phyloP scores from a whole-genome alignment of 1,139 yeast species.

The Taphrina flavorubra region DNA sequence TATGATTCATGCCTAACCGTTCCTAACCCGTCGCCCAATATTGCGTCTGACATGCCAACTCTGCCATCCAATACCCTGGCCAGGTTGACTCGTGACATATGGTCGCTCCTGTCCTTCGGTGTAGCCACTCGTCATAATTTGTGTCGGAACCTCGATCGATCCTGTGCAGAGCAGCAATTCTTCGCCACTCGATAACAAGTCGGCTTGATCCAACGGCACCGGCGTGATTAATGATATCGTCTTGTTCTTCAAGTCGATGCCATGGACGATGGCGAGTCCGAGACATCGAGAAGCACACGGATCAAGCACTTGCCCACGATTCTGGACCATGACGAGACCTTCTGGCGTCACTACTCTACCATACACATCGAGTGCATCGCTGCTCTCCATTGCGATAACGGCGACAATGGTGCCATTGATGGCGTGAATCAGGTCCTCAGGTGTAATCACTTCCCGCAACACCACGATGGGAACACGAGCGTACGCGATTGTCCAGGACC shows the following conservation, averaged over 20 bases:
- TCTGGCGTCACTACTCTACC: not conserved
- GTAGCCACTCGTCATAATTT: slow-evolving; percentile 23
- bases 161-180: slow-evolving; percentile 39
- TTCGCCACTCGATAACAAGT: not conserved
- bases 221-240: slow-evolving; percentile 41
- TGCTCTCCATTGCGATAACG: slow-evolving; percentile 28
- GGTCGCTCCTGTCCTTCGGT: slow-evolving; percentile 22
- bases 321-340: not conserved
- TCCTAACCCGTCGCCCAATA: slow-evolving; percentile 30
- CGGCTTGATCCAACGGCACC: slow-evolving; percentile 9
- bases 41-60: slow-evolving; percentile 39
- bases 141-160: slow-evolving; percentile 38
- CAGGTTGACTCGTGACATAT: slow-evolving; percentile 33
- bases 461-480: slow-evolving; percentile 6
- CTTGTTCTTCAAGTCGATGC: slow-evolving; percentile 25
- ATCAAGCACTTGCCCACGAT: slow-evolving; percentile 22
- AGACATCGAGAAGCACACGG: slow-evolving; percentile 31
- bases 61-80: slow-evolving; percentile 41
- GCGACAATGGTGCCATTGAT: slow-evolving; percentile 46
- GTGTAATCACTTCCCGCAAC: slow-evolving; percentile 19
- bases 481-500: slow-evolving; percentile 32
- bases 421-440: slow-evolving; percentile 43
- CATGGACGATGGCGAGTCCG: slow-evolving; percentile 41
- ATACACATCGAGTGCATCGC: not conserved
- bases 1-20: slow-evolving; percentile 9